Conservation (phyloP, 2,329 filamentous ascomycete species). For the Venturiaceae sp. region DNA sequence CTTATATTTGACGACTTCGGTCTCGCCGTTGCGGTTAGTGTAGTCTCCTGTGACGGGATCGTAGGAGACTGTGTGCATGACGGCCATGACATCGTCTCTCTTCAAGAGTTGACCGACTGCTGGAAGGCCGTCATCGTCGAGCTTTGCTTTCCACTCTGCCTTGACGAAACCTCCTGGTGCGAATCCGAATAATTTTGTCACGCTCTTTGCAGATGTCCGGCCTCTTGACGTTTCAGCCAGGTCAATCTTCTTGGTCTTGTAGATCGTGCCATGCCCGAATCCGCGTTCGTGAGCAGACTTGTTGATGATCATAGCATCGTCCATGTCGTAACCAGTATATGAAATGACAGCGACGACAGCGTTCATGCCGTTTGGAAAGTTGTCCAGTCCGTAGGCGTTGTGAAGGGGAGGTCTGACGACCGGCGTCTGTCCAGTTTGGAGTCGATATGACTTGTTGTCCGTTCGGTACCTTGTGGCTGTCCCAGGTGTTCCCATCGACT, state of each 20-base stretch:
- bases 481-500: conserved; percentile 95
- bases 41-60: conserved; percentile 64
- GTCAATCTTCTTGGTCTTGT: conserved; percentile 91
- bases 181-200: conserved; percentile 84
- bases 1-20: conserved; percentile 89
- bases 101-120: conserved; percentile 67
- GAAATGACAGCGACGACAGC: conserved; percentile 95
- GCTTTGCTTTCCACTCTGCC: conserved; percentile 56
- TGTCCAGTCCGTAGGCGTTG: conserved; percentile 93
- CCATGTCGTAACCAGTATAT: conserved; percentile 99
- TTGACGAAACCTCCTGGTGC: conserved; percentile 67
- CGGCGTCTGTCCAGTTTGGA: conserved; percentile 94
- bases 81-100: conserved; percentile 77
- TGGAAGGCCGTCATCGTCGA: conserved; percentile 84
- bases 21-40: conserved; percentile 76
- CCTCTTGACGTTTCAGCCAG: conserved; percentile 68
- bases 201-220: conserved; percentile 54
- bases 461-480: conserved; percentile 77
- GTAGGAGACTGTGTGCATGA: conserved; percentile 78
- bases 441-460: conserved; percentile 91
- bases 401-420: conserved; percentile 86
- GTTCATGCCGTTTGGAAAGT: conserved; percentile 95
- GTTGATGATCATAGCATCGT: conserved; percentile 99
- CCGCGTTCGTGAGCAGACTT: conserved; percentile 94
- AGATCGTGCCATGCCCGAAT: conserved; percentile 91